Evolutionary conservation across 2,329 filamentous ascomycete species (phyloP).

Genomic region (Cladobotryum protrusum): DNA sequence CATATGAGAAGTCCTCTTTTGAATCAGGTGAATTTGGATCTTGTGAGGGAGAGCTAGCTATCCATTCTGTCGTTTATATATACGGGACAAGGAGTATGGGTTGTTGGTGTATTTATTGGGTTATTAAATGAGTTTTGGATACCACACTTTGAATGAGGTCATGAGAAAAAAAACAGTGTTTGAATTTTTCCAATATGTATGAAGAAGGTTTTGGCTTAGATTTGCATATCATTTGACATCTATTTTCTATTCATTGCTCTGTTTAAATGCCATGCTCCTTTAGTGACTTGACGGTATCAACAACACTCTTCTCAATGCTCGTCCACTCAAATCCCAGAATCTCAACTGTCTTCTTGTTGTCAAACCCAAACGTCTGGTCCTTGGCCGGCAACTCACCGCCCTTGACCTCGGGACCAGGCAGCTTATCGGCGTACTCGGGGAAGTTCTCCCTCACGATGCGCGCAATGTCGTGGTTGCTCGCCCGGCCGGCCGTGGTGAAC

Average conservation of each 20-base stretch:
- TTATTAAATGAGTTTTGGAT: not conserved
- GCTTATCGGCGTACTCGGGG: slow-evolving; percentile 40
- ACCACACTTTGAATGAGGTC: too few species aligned
- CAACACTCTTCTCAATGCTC: slow-evolving; percentile 53
- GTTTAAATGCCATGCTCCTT: slow-evolving; percentile 34
- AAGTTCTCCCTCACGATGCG: slow-evolving; percentile 41
- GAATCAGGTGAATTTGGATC: slow-evolving; percentile 16
- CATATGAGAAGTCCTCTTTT: slow-evolving; percentile 18
- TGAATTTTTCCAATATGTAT: not conserved
- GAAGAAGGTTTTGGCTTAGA: not conserved
- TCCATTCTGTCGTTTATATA: not conserved
- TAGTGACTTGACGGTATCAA: slow-evolving; percentile 59
- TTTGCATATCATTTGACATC: not conserved
- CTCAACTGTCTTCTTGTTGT: slow-evolving; percentile 54
- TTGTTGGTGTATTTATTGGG: not conserved
- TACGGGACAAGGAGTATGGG: not conserved
- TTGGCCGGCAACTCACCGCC: slow-evolving; percentile 38
- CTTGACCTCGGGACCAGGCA: slow-evolving; percentile 39
- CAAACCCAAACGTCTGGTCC: slow-evolving; percentile 43
- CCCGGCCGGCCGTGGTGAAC: slow-evolving; percentile 43
- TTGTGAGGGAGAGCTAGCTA: not conserved
- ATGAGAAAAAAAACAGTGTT: not conserved
- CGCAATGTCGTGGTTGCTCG: slow-evolving; percentile 40
- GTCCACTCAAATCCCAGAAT: slow-evolving; percentile 58
- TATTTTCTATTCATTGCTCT: slow-evolving; percentile 1